Evolutionary conservation across 495 filamentous ascomycete genomes (phyloP).

Genomic region (Pyrenula massariospora): DNA sequence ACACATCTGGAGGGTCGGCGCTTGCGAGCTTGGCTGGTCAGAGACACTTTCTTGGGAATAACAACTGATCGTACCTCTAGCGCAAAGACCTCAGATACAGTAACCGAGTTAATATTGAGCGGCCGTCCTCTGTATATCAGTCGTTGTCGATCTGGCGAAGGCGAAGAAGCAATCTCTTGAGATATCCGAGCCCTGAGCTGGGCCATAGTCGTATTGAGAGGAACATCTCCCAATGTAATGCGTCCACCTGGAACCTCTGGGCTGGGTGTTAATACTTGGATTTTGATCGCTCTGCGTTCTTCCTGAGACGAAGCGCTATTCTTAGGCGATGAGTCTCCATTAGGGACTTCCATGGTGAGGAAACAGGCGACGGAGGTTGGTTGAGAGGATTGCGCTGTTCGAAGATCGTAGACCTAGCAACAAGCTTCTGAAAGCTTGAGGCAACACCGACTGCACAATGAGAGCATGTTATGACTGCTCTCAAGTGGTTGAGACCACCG

Average conservation of each 20-base stretch:
- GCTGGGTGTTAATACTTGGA: slow-evolving; percentile 31
- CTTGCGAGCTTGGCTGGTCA: background rate
- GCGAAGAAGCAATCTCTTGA: slow-evolving; percentile 37
- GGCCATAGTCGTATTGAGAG: slow-evolving; percentile 42
- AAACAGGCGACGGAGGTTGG: too few species aligned
- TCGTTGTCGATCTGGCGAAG: slow-evolving; percentile 40
- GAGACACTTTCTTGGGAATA: background rate
- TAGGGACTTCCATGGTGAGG: background rate
- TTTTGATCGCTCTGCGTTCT: background rate
- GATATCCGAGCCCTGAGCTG: slow-evolving; percentile 51
- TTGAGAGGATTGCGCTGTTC: too few species aligned
- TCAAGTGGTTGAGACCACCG: too few species aligned
- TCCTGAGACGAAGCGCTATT: background rate
- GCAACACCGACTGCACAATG: too few species aligned
- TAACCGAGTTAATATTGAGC: slow-evolving; percentile 38
- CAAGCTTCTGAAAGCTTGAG: too few species aligned
- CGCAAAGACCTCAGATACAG: slow-evolving; percentile 45
- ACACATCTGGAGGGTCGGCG: background rate
- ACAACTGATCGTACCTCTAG: slow-evolving; percentile 12
- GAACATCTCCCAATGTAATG: slow-evolving; percentile 39
- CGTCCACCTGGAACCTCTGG: slow-evolving; percentile 35
- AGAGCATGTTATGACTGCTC: too few species aligned
- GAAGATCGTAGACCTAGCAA: too few species aligned
- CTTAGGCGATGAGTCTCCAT: background rate
- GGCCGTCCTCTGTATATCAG: slow-evolving; percentile 57